A percentile compares a stretch with the other conserved stretches of the same genome.
phyloP scores from a whole-genome alignment of 2,329 filamentous ascomycete genomes.

The Cytospora schulzeri region DNA sequence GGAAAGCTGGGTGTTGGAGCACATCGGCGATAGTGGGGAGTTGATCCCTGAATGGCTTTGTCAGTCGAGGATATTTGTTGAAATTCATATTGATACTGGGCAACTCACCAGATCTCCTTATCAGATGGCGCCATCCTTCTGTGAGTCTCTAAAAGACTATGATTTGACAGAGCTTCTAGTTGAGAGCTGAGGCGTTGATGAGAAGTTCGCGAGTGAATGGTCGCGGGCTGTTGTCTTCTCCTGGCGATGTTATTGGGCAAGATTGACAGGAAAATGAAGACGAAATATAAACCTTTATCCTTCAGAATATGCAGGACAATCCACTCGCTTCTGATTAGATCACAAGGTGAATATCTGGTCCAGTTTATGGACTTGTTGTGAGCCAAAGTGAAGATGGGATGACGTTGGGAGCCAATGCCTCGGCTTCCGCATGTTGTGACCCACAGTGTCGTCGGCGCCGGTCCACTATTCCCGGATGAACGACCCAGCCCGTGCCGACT shows the following conservation, averaged over 20 bases:
- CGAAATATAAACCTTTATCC: neutral
- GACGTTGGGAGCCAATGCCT: neutral
- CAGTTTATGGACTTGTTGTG: neutral
- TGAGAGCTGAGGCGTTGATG: neutral
- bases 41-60: slow-evolving; percentile 15
- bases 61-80: neutral
- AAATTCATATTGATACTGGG: neutral
- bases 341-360: neutral
- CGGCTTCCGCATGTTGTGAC: neutral
- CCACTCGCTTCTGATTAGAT: neutral
- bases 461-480: neutral
- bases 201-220: neutral
- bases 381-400: neutral
- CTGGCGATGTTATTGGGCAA: neutral
- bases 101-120: slow-evolving; percentile 19
- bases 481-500: neutral
- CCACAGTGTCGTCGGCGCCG: neutral
- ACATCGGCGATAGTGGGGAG: slow-evolving; percentile 59
- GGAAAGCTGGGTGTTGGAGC: slow-evolving; percentile 65
- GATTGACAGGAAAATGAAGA: neutral
- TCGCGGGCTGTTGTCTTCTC: neutral
- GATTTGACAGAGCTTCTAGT: too few species aligned
- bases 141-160: too few species aligned
- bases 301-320: neutral
- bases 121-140: slow-evolving; percentile 11